Percentiles rank a stretch among this genome's conserved stretches.
Evolutionary conservation across 129 eudicot species (phyloP).

Genomic region (Pseudognaphalium luteoalbum): DNA sequence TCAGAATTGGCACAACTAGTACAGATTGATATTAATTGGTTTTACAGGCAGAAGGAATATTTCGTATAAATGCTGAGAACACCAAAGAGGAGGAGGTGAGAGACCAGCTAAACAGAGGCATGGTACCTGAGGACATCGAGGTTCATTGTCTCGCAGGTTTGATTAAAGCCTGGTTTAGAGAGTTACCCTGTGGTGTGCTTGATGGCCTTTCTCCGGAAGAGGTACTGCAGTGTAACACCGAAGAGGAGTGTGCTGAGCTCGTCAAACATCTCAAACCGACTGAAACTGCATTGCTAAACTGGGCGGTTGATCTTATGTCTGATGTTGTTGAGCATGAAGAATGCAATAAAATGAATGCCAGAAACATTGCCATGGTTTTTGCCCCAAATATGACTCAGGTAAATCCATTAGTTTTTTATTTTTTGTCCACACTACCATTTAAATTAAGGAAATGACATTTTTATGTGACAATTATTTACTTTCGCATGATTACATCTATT

Average conservation of each 20-base stretch:
- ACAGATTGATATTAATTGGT: neutral
- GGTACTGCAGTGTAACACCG: conserved; percentile 66
- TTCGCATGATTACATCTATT: neutral
- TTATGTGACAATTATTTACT: too few relatives aligned
- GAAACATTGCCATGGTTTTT: conserved; percentile 88
- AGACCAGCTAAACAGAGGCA: conserved; percentile 81
- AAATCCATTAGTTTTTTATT: neutral
- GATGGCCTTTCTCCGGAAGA: conserved; percentile 90
- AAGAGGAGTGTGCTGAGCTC: conserved; percentile 59
- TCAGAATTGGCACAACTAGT: neutral
- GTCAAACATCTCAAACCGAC: conserved; percentile 72
- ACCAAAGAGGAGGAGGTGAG: conserved; percentile 77
- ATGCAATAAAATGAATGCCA: conserved; percentile 84
- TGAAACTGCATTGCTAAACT: conserved; percentile 68
- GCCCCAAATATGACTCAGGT: conserved; percentile 95
- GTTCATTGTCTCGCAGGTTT: conserved; percentile 84
- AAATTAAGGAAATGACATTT: too few relatives aligned
- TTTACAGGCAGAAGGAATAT: conserved; percentile 76
- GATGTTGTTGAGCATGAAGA: conserved; percentile 85
- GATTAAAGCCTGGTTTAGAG: conserved; percentile 89
- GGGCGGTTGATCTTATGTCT: conserved; percentile 93
- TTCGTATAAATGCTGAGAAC: conserved; percentile 85
- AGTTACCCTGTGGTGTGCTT: conserved; percentile 80
- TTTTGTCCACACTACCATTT: neutral
- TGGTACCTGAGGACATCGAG: conserved; percentile 75